phyloP scores from a whole-genome alignment of 768 basidiomycete genomes.

The Gautieria morchelliformis region DNA sequence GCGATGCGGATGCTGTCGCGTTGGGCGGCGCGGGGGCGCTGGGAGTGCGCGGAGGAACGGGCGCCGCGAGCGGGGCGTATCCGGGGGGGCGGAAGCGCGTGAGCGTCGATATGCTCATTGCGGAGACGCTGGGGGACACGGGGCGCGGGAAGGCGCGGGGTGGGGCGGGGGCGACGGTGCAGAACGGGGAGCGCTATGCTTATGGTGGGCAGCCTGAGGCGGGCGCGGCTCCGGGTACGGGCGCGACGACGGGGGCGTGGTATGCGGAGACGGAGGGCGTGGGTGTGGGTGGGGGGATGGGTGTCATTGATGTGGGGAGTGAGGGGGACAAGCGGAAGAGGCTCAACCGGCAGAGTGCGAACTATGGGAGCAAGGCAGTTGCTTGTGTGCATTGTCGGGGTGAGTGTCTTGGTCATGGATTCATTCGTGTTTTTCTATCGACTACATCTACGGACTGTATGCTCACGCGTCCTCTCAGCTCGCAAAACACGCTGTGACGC shows the following conservation, averaged over 20 bases:
- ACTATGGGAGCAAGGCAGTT: conserved; percentile 76
- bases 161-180: neutral
- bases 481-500: conserved; percentile 88
- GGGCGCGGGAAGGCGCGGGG: neutral
- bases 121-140: conserved; percentile 6
- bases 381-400: conserved; percentile 87
- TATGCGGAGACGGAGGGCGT: neutral
- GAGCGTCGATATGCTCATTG: conserved; percentile 10
- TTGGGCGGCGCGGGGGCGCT: too few relatives aligned
- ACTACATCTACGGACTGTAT: neutral
- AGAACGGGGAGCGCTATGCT: neutral
- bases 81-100: neutral
- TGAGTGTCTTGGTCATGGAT: conserved; percentile 25
- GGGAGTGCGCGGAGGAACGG: too few relatives aligned
- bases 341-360: conserved; percentile 41
- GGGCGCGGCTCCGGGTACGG: neutral
- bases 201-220: neutral
- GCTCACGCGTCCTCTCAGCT: conserved; percentile 31
- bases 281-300: conserved; percentile 1
- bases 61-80: neutral
- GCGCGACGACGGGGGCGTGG: too few relatives aligned
- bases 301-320: conserved; percentile 8
- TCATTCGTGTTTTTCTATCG: neutral
- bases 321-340: conserved; percentile 8
- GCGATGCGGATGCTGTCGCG: too few relatives aligned